These are phyloP conservation scores for Tulasnella sp. DNA, from an alignment of 768 basidiomycete species.

Conservation along the genomic window DNA sequence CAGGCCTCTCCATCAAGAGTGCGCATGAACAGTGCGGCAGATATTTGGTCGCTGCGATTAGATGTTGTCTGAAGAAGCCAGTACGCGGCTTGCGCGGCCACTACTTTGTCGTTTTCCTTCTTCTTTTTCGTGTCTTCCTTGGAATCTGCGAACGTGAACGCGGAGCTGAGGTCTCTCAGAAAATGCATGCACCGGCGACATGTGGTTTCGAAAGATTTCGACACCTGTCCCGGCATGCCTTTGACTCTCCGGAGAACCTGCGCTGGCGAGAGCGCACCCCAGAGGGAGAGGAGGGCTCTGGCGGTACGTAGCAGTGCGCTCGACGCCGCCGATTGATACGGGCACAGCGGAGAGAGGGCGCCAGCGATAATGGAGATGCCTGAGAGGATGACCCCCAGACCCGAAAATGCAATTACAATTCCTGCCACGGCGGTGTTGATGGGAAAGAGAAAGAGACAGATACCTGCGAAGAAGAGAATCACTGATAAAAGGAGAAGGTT, in stretches of 20 bases:
- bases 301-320: background rate
- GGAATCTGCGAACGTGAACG: background rate
- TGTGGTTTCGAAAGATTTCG: no score
- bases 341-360: background rate
- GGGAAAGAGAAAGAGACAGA: background rate
- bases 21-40: background rate
- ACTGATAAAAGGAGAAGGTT: background rate
- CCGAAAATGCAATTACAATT: background rate
- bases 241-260: no score
- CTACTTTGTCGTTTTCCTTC: background rate
- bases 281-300: background rate
- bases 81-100: background rate
- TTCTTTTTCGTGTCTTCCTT: background rate
- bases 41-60: background rate
- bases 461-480: background rate
- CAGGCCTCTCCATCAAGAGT: background rate
- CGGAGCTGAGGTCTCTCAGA: no score
- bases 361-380: background rate
- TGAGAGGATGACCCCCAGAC: background rate
- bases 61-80: background rate
- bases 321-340: background rate
- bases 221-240: no score
- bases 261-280: background rate
- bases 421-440: constrained; percentile 2
- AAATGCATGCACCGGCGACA: no score